A percentile compares a stretch with the other conserved stretches of the same genome.
Evolutionary conservation across 176 grass and related monocot genomes (phyloP).

Genomic region (Avena eriantha): DNA sequence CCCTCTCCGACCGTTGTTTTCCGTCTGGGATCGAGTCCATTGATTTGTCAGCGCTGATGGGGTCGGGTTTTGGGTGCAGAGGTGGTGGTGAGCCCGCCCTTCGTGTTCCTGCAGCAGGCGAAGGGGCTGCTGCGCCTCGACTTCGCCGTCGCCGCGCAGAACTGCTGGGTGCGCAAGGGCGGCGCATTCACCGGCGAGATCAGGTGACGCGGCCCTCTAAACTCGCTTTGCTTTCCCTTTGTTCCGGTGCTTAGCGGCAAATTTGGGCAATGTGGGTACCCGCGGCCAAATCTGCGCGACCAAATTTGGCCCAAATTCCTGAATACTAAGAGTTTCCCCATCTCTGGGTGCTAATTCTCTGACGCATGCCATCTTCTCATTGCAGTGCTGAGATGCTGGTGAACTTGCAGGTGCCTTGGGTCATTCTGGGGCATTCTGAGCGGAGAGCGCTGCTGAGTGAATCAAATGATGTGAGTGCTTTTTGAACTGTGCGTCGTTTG

Average conservation of each 20-base stretch:
- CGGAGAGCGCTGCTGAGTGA: slow-evolving; percentile 71
- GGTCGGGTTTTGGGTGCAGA: slow-evolving; percentile 50
- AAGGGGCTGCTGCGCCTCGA: slow-evolving; percentile 73
- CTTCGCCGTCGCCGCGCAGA: slow-evolving; percentile 80
- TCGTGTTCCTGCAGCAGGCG: slow-evolving; percentile 75
- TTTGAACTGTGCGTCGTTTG: background rate
- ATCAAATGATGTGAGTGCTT: slow-evolving; percentile 69
- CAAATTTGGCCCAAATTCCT: background rate
- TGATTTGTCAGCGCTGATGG: slow-evolving; percentile 24
- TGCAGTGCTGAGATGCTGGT: slow-evolving; percentile 80
- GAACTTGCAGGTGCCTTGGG: slow-evolving; percentile 81
- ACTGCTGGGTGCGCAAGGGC: slow-evolving; percentile 91
- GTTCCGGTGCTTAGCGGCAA: background rate
- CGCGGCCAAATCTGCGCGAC: background rate
- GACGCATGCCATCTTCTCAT: slow-evolving; percentile 13
- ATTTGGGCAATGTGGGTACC: background rate
- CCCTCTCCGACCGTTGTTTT: background rate
- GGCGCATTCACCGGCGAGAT: slow-evolving; percentile 94
- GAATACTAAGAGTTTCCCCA: background rate
- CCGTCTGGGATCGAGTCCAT: background rate
- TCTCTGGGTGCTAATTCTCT: background rate
- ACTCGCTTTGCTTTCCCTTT: background rate
- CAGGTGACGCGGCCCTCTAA: slow-evolving; percentile 43
- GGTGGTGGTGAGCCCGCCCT: slow-evolving; percentile 92
- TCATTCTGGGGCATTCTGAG: slow-evolving; percentile 94